Percentiles rank a stretch among this genome's conserved stretches.
These are phyloP conservation scores for Durio zibethinus DNA, from an alignment of 345 rosid genomes.

Conservation along the genomic window DNA sequence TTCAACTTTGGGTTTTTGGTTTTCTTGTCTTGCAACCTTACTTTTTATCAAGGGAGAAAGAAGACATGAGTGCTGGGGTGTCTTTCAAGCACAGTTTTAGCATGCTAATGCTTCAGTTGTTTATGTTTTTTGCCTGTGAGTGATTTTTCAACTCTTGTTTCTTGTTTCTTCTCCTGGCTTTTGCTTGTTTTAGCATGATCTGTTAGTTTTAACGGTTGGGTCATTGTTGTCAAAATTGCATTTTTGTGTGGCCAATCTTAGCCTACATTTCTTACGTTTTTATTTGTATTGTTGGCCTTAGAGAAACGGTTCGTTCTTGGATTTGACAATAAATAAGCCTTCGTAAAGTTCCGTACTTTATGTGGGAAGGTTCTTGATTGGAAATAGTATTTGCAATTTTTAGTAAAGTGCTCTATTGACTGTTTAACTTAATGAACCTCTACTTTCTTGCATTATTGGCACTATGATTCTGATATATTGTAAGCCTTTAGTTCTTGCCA, in stretches of 20 bases:
- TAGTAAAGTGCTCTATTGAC: neutral
- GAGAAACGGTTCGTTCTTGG: slow-evolving; percentile 3
- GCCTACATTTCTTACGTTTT: slow-evolving; percentile 3
- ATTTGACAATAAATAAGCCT: slow-evolving; percentile 6
- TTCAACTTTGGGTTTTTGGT: neutral
- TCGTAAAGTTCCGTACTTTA: slow-evolving; percentile 16
- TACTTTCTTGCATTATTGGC: slow-evolving; percentile 1
- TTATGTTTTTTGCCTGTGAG: slow-evolving; percentile 40
- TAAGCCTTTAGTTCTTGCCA: neutral
- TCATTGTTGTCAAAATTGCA: slow-evolving; percentile 8
- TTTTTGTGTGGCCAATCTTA: neutral
- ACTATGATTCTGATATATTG: neutral
- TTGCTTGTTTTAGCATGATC: slow-evolving; percentile 32
- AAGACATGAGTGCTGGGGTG: slow-evolving; percentile 39
- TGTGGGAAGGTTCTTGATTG: neutral
- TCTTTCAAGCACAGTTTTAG: slow-evolving; percentile 24
- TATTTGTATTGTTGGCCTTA: neutral
- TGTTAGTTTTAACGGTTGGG: slow-evolving; percentile 28
- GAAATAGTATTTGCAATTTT: neutral
- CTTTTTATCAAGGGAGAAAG: neutral
- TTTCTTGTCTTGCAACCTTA: neutral
- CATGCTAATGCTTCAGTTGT: slow-evolving; percentile 25
- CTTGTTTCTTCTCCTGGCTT: slow-evolving; percentile 22
- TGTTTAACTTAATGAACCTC: neutral
- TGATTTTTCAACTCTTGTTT: slow-evolving; percentile 14